phyloP scores from a whole-genome alignment of 2,329 filamentous ascomycete genomes.

The Pestalotiopsis sp. region DNA sequence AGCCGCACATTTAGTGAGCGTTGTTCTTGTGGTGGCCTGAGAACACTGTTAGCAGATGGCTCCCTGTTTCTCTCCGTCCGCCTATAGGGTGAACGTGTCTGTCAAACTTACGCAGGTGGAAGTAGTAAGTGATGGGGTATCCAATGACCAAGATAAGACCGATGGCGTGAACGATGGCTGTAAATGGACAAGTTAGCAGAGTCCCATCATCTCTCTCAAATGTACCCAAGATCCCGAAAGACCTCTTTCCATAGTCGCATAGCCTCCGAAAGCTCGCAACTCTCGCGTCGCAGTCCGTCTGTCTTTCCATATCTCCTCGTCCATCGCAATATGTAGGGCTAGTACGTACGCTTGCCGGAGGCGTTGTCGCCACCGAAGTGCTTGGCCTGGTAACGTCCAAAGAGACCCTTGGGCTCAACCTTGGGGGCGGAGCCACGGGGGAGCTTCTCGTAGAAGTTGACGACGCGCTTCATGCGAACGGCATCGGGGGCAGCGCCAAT shows the following conservation, averaged over 20 bases:
- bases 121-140: constrained; percentile 99
- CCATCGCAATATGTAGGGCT: background rate
- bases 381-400: constrained; percentile 85
- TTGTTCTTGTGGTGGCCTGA: constrained; percentile 99
- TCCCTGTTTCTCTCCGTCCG: background rate
- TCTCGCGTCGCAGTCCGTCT: background rate
- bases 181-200: constrained; percentile 11
- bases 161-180: constrained; percentile 89
- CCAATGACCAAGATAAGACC: constrained; percentile 77
- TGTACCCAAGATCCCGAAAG: background rate
- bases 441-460: constrained; percentile 98
- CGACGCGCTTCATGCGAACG: constrained; percentile 95
- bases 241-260: background rate
- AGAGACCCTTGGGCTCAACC: constrained; percentile 76
- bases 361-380: constrained; percentile 93
- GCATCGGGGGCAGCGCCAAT: constrained; percentile 95
- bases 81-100: background rate
- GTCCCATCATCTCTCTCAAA: background rate
- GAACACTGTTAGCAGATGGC: constrained; percentile 15
- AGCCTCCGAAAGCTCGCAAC: background rate
- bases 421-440: constrained; percentile 89
- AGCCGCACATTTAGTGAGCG: constrained; percentile 71
- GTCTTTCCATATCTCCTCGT: background rate
- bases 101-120: constrained; percentile 86
- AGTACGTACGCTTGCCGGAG: constrained; percentile 79